Conservation (phyloP, 164 flowering plant species). For the Liriodendron chinense region DNA sequence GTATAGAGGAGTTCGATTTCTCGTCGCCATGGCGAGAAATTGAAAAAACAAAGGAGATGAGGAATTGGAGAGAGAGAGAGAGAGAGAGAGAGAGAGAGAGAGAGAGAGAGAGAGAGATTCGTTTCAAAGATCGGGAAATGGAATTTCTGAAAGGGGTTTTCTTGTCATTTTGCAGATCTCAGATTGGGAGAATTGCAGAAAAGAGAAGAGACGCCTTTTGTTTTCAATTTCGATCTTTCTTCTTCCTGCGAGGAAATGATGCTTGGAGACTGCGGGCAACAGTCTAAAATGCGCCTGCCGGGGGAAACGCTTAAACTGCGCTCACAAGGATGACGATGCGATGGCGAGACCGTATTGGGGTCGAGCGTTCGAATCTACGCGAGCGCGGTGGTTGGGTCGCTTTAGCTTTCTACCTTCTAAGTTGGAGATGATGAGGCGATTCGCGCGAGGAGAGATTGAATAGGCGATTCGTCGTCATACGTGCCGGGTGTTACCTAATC, state of each 20-base stretch:
- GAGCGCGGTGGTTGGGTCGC: too few relatives aligned
- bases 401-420: too few relatives aligned
- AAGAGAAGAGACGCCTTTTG: not conserved
- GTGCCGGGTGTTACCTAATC: too few relatives aligned
- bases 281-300: not conserved
- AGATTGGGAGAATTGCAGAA: not conserved
- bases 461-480: too few relatives aligned
- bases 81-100: not conserved
- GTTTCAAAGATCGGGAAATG: not conserved
- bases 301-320: not conserved
- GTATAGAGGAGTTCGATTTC: conserved; percentile 62
- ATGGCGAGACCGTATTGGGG: too few relatives aligned
- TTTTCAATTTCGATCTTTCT: not conserved
- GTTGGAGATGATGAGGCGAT: too few relatives aligned
- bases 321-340: not conserved
- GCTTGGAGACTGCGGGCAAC: not conserved
- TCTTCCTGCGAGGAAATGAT: not conserved
- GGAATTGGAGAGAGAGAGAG: not conserved
- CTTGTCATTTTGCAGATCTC: too few relatives aligned
- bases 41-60: not conserved
- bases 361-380: too few relatives aligned
- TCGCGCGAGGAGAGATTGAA: too few relatives aligned
- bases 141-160: not conserved
- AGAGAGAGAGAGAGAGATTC: not conserved
- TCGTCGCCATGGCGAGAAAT: conserved; percentile 53